Base-by-base conservation (phyloP, 2,329 filamentous ascomycete genomes). In the Aspergillus versicolor region DNA sequence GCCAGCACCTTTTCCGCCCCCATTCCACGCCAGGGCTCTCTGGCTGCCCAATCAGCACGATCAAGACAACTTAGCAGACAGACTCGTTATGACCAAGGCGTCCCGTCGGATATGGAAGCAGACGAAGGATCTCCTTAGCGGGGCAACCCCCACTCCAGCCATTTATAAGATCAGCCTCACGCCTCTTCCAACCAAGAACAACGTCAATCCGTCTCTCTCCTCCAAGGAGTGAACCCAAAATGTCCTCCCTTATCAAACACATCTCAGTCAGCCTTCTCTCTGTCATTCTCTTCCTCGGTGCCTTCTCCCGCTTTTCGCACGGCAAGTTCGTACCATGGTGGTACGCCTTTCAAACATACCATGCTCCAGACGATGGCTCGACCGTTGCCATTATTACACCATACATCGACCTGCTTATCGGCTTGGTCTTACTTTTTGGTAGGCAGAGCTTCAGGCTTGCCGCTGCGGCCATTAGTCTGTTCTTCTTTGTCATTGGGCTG, bases 241-340 rank as follows among this genome's bases (percentile, higher is more conserved):
- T 43, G 41, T 0, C 34, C 34, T 5, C 19, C 21, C 41, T 21
- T 21, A 1, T 21, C 9, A 13, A 13, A 42, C 0, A 5, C 13
- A 13, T 51, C 46, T 17, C 46, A 3, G 6, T 22, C 37, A 51
- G 45, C 32, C 13, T 44, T 12, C 53, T 56, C 41, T 43, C 53
- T 21, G 6, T 7, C 9, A 12, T 44, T 21, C 27, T 56, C 12
- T 30, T 51, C 13, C 46, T 40, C 2, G 53, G 46, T 22, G 38
- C 53, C 5, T 51, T 56, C 53, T 56, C 53, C 8, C 53, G 53
- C 19, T 44, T 56, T 47, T 51, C 47, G 5, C 46, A 51, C 34
- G 53, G 53, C 37, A n/a, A 4, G 5, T 56, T 51, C 24, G 51
- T 46, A 11, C 46, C 53, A 5, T 6, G 13, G 12, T 51, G 17